Evolutionary conservation across 768 basidiomycete genomes (phyloP).

Genomic region (Amanita pseudoporphyria): DNA sequence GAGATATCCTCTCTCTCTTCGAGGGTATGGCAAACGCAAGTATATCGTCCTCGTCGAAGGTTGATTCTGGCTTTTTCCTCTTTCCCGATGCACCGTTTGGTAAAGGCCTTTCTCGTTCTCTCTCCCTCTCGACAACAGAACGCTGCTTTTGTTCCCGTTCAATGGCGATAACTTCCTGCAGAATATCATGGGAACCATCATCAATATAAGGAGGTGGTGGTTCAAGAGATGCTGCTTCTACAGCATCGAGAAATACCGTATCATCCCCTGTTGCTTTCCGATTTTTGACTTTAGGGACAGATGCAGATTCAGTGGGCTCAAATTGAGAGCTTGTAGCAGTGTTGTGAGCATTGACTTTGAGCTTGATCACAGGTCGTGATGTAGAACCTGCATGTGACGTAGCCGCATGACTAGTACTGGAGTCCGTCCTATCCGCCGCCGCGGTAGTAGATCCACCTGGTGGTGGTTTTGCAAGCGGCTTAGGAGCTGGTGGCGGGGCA

Average conservation of each 20-base stretch:
- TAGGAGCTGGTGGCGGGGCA: conserved; percentile 28
- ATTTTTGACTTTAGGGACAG: conserved; percentile 25
- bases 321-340: conserved; percentile 20
- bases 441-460: conserved; percentile 2
- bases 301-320: conserved; percentile 16
- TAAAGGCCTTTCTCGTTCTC: conserved; percentile 21
- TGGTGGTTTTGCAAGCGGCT: conserved; percentile 24
- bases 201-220: conserved; percentile 63
- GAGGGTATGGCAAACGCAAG: conserved; percentile 51
- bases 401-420: conserved; percentile 9
- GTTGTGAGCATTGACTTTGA: conserved; percentile 43
- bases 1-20: conserved; percentile 44
- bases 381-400: conserved; percentile 20
- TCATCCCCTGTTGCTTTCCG: conserved; percentile 36
- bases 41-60: conserved; percentile 50
- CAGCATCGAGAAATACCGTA: conserved; percentile 16
- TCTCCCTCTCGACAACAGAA: conserved; percentile 15
- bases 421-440: conserved; percentile 1
- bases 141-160: conserved; percentile 55
- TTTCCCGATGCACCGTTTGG: conserved; percentile 38
- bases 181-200: conserved; percentile 73
- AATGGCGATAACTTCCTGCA: conserved; percentile 76
- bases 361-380: conserved; percentile 53
- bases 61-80: conserved; percentile 39
- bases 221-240: conserved; percentile 34